Percentiles rank a stretch among this genome's conserved stretches.
Conservation (phyloP, 2,329 filamentous ascomycete genomes). For the Pseudocercospora eumusae region DNA sequence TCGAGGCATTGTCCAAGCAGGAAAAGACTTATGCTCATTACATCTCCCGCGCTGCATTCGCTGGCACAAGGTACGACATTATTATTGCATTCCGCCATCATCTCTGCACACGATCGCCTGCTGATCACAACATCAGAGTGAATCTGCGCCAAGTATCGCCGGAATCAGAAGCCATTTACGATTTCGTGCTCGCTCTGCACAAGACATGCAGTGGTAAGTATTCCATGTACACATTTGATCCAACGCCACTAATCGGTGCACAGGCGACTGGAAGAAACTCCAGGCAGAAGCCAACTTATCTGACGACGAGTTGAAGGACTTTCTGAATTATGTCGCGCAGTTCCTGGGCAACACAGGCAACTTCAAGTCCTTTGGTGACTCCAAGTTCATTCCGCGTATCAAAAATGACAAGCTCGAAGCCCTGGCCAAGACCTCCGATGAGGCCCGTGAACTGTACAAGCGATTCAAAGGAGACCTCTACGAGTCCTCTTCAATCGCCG, state of each 20-base stretch:
- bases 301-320: constrained; percentile 43
- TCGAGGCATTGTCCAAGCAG: constrained; percentile 62
- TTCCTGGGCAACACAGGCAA: constrained; percentile 56
- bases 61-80: constrained; percentile 44
- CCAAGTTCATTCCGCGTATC: constrained; percentile 55
- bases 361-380: constrained; percentile 39
- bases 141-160: constrained; percentile 56
- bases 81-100: not conserved
- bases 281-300: constrained; percentile 47
- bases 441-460: constrained; percentile 45
- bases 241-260: constrained; percentile 16
- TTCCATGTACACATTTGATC: not conserved
- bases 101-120: no score
- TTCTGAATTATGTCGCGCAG: constrained; percentile 47
- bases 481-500: constrained; percentile 44
- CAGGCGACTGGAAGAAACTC: constrained; percentile 52
- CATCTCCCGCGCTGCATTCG: constrained; percentile 64
- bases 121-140: constrained; percentile 38
- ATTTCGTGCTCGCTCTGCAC: constrained; percentile 56
- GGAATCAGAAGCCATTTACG: constrained; percentile 56
- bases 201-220: constrained; percentile 43
- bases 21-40: constrained; percentile 90
- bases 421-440: constrained; percentile 45
- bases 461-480: constrained; percentile 50
- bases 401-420: constrained; percentile 47